Evolutionary conservation across 2,329 filamentous ascomycete genomes (phyloP), one percentile per base, ranked within the genome.

Genomic region (Dactylellina haptotyla): DNA sequence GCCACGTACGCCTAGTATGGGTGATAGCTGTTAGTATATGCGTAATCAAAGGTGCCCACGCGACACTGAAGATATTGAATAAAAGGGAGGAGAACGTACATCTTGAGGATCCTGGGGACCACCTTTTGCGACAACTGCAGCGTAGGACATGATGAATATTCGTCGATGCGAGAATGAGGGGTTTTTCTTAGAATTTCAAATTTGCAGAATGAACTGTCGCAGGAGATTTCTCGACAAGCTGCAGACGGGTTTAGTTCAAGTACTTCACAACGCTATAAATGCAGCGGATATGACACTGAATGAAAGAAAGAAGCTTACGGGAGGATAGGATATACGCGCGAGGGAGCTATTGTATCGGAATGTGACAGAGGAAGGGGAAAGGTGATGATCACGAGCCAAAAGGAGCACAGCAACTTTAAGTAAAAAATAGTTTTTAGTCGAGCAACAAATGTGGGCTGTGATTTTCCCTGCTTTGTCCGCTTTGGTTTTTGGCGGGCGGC

Each of bases 81-180:
- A 20, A 14, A 32, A 23, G 10, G 18, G 20, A 30, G 39, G 10
- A 26, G 30, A 23, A 71, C 59, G 23, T 61, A 72, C 67, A 14
- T 72, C 67, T 65, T 72, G 45, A 43, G 67, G 67, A 65, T 61
- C 30, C 46, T 72, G 67, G 54, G 67, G 67, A 53, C 67, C 59
- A 32, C 67, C 67, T 25, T 43, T 72, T 46, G 67, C 67, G 30
- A 56, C 67, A 48, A 61, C 54, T 30, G 59, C 59, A 3, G 67
- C 67, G 34, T 72, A 72, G 12, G 67, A 72, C 59, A 59, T 59
- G 4, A 39, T 65, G 26, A 46, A 18, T 46, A 1, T 41, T n/a
- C 37, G 6, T 41, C 18, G 30, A 41, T 39, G 39, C n/a, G 46
- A 37, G 45, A 51, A 54, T 57, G 41, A 63, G 57, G 66, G 50